phyloP scores from a whole-genome alignment of 495 filamentous ascomycete species.

The Thermothielavioides terrestris region DNA sequence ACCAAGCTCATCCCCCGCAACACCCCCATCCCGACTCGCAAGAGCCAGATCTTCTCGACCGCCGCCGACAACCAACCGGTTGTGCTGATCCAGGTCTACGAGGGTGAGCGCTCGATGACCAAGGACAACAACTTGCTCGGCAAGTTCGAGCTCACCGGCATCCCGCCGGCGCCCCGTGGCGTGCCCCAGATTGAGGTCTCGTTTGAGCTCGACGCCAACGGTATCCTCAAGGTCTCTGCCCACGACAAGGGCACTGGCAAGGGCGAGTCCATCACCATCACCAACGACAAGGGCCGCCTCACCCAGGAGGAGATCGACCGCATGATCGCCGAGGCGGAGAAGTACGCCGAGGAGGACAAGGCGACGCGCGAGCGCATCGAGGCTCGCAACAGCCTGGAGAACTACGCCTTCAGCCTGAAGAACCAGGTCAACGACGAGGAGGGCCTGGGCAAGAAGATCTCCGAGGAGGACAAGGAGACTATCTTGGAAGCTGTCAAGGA shows the following conservation, averaged over 20 bases:
- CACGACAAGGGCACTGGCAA: slow-evolving; percentile 97
- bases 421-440: slow-evolving; percentile 98
- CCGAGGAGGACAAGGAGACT: slow-evolving; percentile 97
- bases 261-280: slow-evolving; percentile 92
- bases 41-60: slow-evolving; percentile 96
- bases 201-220: slow-evolving; percentile 95
- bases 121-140: slow-evolving; percentile 95
- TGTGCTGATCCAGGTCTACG: slow-evolving; percentile 93
- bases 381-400: slow-evolving; percentile 91
- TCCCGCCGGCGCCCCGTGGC: slow-evolving; percentile 87
- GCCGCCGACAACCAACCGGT: slow-evolving; percentile 97
- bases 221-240: slow-evolving; percentile 92
- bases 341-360: slow-evolving; percentile 98
- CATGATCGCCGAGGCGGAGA: slow-evolving; percentile 95
- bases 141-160: slow-evolving; percentile 96
- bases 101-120: slow-evolving; percentile 93
- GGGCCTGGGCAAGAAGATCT: slow-evolving; percentile 91
- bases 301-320: slow-evolving; percentile 95
- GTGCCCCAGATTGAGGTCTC: slow-evolving; percentile 98
- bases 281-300: slow-evolving; percentile 96
- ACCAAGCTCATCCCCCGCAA: slow-evolving; percentile 94
- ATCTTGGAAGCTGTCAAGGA: slow-evolving; percentile 97
- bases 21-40: slow-evolving; percentile 92
- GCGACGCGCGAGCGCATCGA: slow-evolving; percentile 89
- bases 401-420: slow-evolving; percentile 95